phyloP scores from a whole-genome alignment of 345 rosid species.

The Moricandia moricandioides region DNA sequence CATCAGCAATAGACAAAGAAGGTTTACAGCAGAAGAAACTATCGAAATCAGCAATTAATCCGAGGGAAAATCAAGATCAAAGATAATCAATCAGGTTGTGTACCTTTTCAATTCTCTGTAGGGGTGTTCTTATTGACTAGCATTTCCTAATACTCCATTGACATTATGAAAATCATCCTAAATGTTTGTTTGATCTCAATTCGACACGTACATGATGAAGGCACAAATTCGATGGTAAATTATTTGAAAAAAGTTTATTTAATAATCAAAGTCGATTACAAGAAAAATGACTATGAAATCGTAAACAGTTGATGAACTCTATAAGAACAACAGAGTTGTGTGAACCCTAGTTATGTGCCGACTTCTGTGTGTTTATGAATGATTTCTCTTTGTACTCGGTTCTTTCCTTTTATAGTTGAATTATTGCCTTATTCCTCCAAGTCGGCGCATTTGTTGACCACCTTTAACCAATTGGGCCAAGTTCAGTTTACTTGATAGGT shows the following conservation, averaged over 20 bases:
- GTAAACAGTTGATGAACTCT: too few relatives aligned
- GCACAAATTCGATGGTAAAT: background rate
- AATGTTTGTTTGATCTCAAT: background rate
- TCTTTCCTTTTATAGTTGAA: too few relatives aligned
- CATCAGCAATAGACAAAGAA: too few relatives aligned
- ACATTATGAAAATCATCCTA: background rate
- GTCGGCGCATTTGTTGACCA: too few relatives aligned
- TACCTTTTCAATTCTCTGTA: conserved; percentile 32
- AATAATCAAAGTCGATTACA: background rate
- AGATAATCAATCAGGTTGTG: background rate
- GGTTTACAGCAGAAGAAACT: background rate
- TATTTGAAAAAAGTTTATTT: background rate
- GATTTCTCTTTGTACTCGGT: too few relatives aligned
- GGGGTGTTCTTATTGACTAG: conserved; percentile 15
- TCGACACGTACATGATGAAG: background rate
- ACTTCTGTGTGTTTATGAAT: too few relatives aligned
- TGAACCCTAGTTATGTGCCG: too few relatives aligned
- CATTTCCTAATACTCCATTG: conserved; percentile 25
- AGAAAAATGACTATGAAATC: too few relatives aligned
- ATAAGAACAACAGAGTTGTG: too few relatives aligned
- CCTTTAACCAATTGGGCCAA: background rate
- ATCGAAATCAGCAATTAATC: background rate
- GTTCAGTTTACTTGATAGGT: background rate
- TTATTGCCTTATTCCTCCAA: too few relatives aligned
- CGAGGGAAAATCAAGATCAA: background rate